Evolutionary conservation across 345 rosid genomes (phyloP).

Genomic region (Cardamine chenopodiifolia): DNA sequence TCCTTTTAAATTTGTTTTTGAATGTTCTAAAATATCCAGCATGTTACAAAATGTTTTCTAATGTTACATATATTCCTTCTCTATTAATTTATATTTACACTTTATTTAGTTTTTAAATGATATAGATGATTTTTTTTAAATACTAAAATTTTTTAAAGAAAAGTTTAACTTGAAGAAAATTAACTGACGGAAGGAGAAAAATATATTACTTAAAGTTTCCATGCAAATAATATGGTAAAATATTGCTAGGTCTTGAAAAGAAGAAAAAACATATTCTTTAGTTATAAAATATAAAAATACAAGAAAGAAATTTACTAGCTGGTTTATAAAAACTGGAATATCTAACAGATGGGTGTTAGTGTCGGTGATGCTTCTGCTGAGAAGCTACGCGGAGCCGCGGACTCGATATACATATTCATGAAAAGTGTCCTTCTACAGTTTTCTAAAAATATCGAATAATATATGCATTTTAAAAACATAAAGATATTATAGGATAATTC

Average conservation of each 20-base stretch:
- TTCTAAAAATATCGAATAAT: not conserved
- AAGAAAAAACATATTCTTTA: not conserved
- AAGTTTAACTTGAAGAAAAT: too few relatives aligned
- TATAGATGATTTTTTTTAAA: too few relatives aligned
- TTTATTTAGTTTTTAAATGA: too few relatives aligned
- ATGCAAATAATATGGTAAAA: not conserved
- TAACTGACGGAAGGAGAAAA: too few relatives aligned
- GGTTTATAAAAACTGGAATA: not conserved
- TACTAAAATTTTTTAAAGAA: too few relatives aligned
- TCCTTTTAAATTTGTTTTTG: too few relatives aligned
- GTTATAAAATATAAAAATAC: not conserved
- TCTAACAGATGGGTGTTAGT: not conserved
- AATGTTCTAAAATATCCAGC: too few relatives aligned
- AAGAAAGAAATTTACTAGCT: not conserved
- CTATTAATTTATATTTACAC: too few relatives aligned
- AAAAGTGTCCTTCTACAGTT: not conserved
- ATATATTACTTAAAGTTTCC: not conserved
- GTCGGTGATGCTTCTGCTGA: conserved; percentile 33
- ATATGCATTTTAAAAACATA: not conserved
- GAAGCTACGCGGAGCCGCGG: conserved; percentile 9
- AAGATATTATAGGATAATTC: not conserved
- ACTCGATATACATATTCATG: not conserved
- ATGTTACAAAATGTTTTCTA: not conserved
- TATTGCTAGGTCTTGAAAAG: too few relatives aligned
- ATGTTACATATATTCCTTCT: not conserved